A percentile compares a stretch with the other conserved stretches of the same genome.
phyloP scores from a whole-genome alignment of 2,329 filamentous ascomycete genomes.

The Lasiodiplodia citricola region DNA sequence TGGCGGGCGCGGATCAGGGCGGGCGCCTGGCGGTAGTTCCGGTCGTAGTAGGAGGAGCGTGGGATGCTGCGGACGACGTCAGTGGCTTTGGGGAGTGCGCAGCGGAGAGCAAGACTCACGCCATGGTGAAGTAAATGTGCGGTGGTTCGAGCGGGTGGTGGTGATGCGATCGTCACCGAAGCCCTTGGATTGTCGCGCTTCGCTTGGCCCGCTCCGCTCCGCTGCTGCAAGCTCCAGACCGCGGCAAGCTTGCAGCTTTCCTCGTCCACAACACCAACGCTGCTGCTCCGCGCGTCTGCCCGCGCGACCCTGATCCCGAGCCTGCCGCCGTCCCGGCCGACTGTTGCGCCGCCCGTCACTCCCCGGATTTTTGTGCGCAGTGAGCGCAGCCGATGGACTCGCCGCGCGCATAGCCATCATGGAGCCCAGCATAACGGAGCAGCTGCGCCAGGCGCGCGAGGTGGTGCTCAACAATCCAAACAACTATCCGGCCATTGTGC shows the following conservation, averaged over 20 bases:
- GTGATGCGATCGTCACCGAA: not conserved
- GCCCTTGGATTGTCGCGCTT: not conserved
- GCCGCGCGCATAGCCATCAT: not conserved
- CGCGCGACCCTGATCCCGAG: not conserved
- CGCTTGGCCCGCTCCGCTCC: constrained; percentile 16
- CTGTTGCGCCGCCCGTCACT: not conserved
- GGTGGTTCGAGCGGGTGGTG: not conserved
- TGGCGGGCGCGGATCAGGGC: constrained; percentile 89
- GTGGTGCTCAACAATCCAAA: constrained; percentile 85
- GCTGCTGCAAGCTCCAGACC: constrained; percentile 2
- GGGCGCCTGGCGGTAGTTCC: constrained; percentile 80
- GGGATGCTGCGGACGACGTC: constrained; percentile 56
- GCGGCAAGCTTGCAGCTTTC: constrained; percentile 9
- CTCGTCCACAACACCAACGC: not conserved
- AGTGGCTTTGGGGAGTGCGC: not conserved
- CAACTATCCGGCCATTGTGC: constrained; percentile 90
- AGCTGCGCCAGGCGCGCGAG: constrained; percentile 88
- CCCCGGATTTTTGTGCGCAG: not conserved
- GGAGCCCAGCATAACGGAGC: constrained; percentile 59
- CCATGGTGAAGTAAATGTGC: constrained; percentile 18
- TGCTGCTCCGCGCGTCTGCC: not conserved
- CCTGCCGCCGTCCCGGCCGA: not conserved
- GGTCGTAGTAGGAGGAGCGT: constrained; percentile 88
- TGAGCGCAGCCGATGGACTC: constrained; percentile 7
- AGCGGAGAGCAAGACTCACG: constrained; percentile 11